phyloP scores from a whole-genome alignment of 73 alveolate species.

The Breviolum minutum region DNA sequence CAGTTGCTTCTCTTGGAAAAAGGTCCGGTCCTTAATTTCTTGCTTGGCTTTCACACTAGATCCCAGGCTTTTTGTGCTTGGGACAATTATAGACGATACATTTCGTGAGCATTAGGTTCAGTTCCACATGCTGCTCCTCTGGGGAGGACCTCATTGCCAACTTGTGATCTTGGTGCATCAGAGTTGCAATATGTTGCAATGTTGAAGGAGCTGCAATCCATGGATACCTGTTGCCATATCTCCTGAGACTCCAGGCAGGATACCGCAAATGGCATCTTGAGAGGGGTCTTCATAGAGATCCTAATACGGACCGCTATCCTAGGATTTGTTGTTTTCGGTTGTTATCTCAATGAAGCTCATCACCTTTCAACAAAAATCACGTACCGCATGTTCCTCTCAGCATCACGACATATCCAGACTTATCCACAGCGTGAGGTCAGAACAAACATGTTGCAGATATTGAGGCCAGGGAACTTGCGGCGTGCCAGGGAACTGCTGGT shows the following conservation, averaged over 20 bases:
- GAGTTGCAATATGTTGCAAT: neutral
- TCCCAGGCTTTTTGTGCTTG: neutral
- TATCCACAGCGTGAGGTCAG: too few relatives aligned
- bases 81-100: neutral
- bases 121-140: neutral
- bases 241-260: constrained; percentile 22
- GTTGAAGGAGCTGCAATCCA: neutral
- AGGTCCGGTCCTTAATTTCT: neutral
- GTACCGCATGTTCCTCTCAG: too few relatives aligned
- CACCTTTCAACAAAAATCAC: too few relatives aligned
- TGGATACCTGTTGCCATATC: constrained; percentile 38
- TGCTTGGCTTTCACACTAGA: neutral
- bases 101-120: neutral
- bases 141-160: neutral
- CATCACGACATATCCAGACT: too few relatives aligned
- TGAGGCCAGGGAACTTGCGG: too few relatives aligned
- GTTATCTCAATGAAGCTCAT: neutral
- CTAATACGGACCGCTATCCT: neutral
- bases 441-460: too few relatives aligned
- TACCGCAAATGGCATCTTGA: neutral
- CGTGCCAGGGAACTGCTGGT: too few relatives aligned
- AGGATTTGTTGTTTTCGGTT: too few relatives aligned
- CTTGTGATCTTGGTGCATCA: too few relatives aligned
- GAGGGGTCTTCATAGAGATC: neutral
- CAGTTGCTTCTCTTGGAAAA: constrained; percentile 61